Conservation (phyloP, 177 flowering plant species). For the Tripterygium wilfordii region DNA sequence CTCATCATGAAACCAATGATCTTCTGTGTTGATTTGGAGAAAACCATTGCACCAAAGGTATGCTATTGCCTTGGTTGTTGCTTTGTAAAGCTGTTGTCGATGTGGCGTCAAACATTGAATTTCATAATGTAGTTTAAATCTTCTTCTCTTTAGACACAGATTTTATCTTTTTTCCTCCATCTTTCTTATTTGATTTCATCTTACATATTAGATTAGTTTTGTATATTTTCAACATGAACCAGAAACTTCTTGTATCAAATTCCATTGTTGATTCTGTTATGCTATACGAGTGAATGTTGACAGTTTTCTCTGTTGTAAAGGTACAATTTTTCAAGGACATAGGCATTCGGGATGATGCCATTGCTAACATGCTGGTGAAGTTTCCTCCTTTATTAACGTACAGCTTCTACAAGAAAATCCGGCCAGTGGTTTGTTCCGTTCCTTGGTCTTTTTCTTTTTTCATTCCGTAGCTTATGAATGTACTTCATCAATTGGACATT, state of each 20-base stretch:
- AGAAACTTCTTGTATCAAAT: background rate
- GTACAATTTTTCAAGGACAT: slow-evolving; percentile 80
- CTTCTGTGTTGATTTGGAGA: slow-evolving; percentile 35
- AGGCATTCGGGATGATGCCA: slow-evolving; percentile 75
- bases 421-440: slow-evolving; percentile 72
- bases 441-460: background rate
- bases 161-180: too few species aligned
- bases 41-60: slow-evolving; percentile 34
- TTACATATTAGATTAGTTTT: too few species aligned
- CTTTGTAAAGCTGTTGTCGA: too few species aligned
- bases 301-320: slow-evolving; percentile 30
- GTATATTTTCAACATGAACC: background rate
- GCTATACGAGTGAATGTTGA: slow-evolving; percentile 1
- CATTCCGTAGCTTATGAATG: background rate
- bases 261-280: background rate
- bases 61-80: too few species aligned
- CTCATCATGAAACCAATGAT: slow-evolving; percentile 78
- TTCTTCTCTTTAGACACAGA: too few species aligned
- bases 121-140: too few species aligned
- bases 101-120: too few species aligned
- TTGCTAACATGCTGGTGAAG: slow-evolving; percentile 70
- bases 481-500: background rate
- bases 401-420: slow-evolving; percentile 89
- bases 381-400: slow-evolving; percentile 83
- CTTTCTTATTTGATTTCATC: background rate